Base-by-base conservation (phyloP, 2,329 filamentous ascomycete species). In the Clarireedia monteithiana region DNA sequence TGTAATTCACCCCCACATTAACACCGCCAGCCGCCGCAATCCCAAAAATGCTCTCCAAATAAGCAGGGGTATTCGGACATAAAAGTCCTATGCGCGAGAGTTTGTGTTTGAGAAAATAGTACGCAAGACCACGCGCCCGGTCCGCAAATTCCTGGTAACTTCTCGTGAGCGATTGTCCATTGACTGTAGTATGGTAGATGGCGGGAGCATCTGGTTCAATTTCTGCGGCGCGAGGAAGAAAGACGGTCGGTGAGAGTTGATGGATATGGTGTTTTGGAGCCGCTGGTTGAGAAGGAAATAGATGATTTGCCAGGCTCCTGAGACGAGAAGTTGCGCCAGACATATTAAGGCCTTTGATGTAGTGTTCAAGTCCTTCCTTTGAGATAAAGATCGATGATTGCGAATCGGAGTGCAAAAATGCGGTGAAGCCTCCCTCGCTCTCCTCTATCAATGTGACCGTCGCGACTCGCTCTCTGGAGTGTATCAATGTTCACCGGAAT, bases 41-140 rank as follows among this genome's bases (percentile, higher is more conserved):
- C 1, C 88, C 94, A 67, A 89, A 99, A 59, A 96, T 89, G 6
- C 84, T 82, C 73, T 97, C 92, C 27, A 99, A 77, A 66, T 97
- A 97, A 0, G 91, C 91, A 0, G 94, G 94, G 1, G 94, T 99
- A 69, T 99, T 99, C 3, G 94, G 89, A 7, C 84, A 85, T 10
- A 99, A 77, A 48, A 99, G 85, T 6, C 94, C 94, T 5, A 97
- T 87, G 58, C 88, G 80, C 66, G 83, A 86, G 66, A 83, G 84
- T 4, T 81, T 79, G 67, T 88, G 82, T 70, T 88, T 89, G 63
- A 81, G 81, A 56, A 99, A 70, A 69, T 87, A 97, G 72, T 95
- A 97, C 14, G 91, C 91, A 17, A 99, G 75, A 0, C 92, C 94
- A 44, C 89, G 77, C 3, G 91, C 89, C 45, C 94, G 88, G 67